Percentiles rank a stretch among this genome's conserved stretches.
Evolutionary conservation across 176 grass and related monocot genomes (phyloP).

Genomic region (Carex kokanica): DNA sequence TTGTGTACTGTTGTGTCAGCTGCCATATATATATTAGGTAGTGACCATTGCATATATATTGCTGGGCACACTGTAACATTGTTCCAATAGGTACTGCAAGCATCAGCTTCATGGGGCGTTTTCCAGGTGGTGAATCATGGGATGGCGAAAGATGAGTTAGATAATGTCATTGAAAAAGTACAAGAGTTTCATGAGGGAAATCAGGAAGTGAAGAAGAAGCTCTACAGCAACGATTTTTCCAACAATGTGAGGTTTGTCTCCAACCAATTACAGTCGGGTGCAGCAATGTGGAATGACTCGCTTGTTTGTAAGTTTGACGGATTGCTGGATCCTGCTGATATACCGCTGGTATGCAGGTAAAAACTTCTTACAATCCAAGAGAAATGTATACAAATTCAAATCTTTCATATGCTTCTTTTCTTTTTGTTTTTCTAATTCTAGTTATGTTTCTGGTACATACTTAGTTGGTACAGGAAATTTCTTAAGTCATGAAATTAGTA

Average conservation of each 20-base stretch:
- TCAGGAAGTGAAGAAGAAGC: not conserved
- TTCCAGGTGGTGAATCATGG: constrained; percentile 36
- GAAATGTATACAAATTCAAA: not conserved
- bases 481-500: too few species aligned
- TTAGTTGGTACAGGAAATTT: too few species aligned
- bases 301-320: not conserved
- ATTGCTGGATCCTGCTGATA: not conserved
- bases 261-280: not conserved
- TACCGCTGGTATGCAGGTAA: constrained; percentile 20
- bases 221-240: not conserved
- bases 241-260: not conserved
- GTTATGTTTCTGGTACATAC: too few species aligned
- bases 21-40: too few species aligned
- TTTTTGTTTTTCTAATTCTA: too few species aligned
- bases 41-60: not conserved
- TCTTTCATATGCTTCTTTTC: too few species aligned
- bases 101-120: not conserved
- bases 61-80: not conserved
- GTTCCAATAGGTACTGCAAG: not conserved
- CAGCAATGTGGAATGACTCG: constrained; percentile 16
- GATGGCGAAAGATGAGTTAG: not conserved
- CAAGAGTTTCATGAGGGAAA: constrained; percentile 17
- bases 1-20: not conserved
- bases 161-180: not conserved
- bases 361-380: not conserved